Evolutionary conservation across 2,329 filamentous ascomycete genomes (phyloP).

Genomic region (Laburnicola sp.): DNA sequence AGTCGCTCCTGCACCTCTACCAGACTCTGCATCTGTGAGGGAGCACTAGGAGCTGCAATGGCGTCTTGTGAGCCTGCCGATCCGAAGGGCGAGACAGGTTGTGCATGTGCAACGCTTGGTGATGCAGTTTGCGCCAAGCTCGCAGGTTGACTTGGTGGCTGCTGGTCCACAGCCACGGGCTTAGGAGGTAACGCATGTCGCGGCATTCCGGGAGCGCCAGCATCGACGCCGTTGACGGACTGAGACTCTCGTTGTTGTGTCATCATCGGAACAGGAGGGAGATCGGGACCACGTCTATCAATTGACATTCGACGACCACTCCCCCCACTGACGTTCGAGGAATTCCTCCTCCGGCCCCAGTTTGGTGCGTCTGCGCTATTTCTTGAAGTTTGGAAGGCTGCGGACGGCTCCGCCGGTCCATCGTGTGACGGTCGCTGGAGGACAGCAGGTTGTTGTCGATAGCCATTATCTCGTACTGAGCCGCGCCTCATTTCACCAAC

Average conservation of each 20-base stretch:
- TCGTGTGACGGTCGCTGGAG: slow-evolving; percentile 71
- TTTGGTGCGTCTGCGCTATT: slow-evolving; percentile 64
- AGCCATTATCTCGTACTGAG: slow-evolving; percentile 68
- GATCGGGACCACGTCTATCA: slow-evolving; percentile 50
- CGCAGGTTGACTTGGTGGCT: slow-evolving; percentile 49
- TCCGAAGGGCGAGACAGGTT: slow-evolving; percentile 42
- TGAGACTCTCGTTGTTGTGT: slow-evolving; percentile 37
- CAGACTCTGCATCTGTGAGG: slow-evolving; percentile 61
- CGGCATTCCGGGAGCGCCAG: slow-evolving; percentile 22
- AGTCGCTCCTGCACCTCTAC: slow-evolving; percentile 67
- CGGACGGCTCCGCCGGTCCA: slow-evolving; percentile 77
- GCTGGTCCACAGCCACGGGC: slow-evolving; percentile 95
- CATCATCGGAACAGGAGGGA: slow-evolving; percentile 30
- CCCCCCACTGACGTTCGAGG: slow-evolving; percentile 87
- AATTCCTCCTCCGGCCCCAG: slow-evolving; percentile 77
- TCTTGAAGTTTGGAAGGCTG: slow-evolving; percentile 81
- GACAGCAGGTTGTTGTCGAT: slow-evolving; percentile 75
- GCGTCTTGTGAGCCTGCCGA: slow-evolving; percentile 36
- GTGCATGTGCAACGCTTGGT: slow-evolving; percentile 36
- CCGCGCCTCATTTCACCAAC: slow-evolving; percentile 73
- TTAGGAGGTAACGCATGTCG: slow-evolving; percentile 23
- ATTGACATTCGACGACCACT: slow-evolving; percentile 70
- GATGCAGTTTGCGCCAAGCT: slow-evolving; percentile 28
- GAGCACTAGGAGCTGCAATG: slow-evolving; percentile 30
- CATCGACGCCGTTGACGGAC: slow-evolving; percentile 35